Percentiles rank a stretch among this genome's conserved stretches.
These are phyloP conservation scores for Mycena pura DNA, from an alignment of 768 basidiomycete species.

Conservation along the genomic window DNA sequence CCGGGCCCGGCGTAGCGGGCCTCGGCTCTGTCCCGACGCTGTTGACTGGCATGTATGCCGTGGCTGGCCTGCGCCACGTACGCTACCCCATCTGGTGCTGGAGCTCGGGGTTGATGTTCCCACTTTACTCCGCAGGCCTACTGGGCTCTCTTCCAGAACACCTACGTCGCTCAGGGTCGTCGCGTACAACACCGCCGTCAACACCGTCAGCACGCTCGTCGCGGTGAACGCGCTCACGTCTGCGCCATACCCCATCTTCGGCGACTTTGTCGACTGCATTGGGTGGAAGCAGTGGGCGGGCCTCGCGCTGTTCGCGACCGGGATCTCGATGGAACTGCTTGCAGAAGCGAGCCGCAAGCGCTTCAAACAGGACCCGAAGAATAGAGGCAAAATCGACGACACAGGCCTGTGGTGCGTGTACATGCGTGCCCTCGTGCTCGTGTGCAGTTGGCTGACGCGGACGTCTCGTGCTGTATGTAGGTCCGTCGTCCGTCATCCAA, in stretches of 20 bases:
- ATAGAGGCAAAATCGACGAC: constrained; percentile 30
- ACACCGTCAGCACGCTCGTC: constrained; percentile 29
- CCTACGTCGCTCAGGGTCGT: constrained; percentile 13
- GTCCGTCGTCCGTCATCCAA: constrained; percentile 32
- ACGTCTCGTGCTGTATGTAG: background rate
- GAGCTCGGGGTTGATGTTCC: background rate
- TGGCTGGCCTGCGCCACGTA: constrained; percentile 19
- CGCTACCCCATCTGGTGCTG: background rate
- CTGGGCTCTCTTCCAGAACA: constrained; percentile 15
- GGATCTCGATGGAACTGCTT: constrained; percentile 25
- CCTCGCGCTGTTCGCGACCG: constrained; percentile 22
- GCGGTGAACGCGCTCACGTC: constrained; percentile 26
- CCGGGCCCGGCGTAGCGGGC: constrained; percentile 20
- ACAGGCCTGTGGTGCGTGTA: constrained; percentile 32
- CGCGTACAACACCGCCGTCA: constrained; percentile 22
- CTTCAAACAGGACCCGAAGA: constrained; percentile 34
- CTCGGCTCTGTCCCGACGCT: constrained; percentile 22
- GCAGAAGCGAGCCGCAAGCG: constrained; percentile 29
- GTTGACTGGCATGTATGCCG: constrained; percentile 25
- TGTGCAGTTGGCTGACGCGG: background rate
- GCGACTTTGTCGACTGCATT: constrained; percentile 23
- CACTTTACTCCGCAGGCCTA: background rate
- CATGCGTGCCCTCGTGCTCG: constrained; percentile 16
- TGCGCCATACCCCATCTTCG: constrained; percentile 1
- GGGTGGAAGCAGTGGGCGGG: constrained; percentile 28